Evolutionary conservation across 176 grass and related monocot species (phyloP).

Genomic region (Zizania latifolia): DNA sequence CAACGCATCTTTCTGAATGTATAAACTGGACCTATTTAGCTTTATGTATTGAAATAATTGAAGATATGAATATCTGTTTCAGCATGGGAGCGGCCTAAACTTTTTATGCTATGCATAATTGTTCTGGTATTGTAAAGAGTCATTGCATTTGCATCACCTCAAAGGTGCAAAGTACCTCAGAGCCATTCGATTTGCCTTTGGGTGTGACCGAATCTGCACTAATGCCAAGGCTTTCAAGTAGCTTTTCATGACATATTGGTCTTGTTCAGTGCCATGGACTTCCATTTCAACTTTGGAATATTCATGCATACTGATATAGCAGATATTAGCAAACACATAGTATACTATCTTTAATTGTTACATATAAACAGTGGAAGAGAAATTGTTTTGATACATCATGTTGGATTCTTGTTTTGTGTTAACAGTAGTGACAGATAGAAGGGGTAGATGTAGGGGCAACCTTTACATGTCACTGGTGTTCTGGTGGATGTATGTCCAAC

Average conservation of each 20-base stretch:
- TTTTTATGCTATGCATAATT: not conserved
- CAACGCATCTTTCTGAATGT: not conserved
- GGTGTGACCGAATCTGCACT: constrained; percentile 23
- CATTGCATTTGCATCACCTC: no score
- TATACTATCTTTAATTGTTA: not conserved
- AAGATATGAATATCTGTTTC: not conserved
- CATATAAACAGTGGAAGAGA: not conserved
- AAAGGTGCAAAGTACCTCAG: constrained; percentile 53
- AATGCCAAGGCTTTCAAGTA: constrained; percentile 36
- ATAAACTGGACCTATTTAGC: not conserved
- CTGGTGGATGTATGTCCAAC: not conserved
- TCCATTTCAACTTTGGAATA: constrained; percentile 39
- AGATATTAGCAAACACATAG: not conserved
- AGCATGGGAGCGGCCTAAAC: not conserved
- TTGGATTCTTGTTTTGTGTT: not conserved
- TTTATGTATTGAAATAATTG: not conserved
- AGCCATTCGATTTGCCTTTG: constrained; percentile 33
- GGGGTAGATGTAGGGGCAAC: not conserved
- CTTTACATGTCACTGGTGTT: not conserved
- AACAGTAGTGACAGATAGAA: not conserved
- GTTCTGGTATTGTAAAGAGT: constrained; percentile 11
- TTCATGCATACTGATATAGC: constrained; percentile 19
- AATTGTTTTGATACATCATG: not conserved
- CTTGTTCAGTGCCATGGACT: constrained; percentile 48
- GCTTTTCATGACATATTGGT: constrained; percentile 42